phyloP scores from a whole-genome alignment of 176 grass and related monocot genomes.

The Carex scoparia region DNA sequence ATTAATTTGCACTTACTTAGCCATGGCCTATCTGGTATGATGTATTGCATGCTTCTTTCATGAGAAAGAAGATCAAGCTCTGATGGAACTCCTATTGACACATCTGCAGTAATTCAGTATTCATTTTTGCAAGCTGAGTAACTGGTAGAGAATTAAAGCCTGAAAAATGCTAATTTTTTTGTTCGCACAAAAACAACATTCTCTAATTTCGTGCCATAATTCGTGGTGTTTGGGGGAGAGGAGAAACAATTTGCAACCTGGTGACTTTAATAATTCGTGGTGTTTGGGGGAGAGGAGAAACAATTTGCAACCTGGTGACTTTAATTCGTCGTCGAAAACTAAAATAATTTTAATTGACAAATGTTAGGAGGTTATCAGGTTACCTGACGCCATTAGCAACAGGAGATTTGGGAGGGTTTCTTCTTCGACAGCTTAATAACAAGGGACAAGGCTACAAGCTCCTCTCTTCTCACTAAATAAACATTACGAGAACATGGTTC shows the following conservation, averaged over 20 bases:
- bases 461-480: not conserved
- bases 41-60: slow-evolving; percentile 48
- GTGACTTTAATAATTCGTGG: not conserved
- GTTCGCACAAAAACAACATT: not conserved
- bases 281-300: not conserved
- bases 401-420: not conserved
- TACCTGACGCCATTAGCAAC: slow-evolving; percentile 18
- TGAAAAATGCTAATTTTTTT: not conserved
- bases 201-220: not conserved
- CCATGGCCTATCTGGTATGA: slow-evolving; percentile 86
- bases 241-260: not conserved
- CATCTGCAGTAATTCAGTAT: slow-evolving; percentile 38
- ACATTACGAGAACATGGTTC: slow-evolving; percentile 3
- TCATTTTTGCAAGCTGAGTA: slow-evolving; percentile 18
- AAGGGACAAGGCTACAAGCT: not conserved
- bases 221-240: not conserved
- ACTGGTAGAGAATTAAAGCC: not conserved
- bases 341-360: not conserved
- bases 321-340: not conserved
- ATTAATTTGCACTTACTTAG: slow-evolving; percentile 55
- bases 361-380: not conserved
- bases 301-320: not conserved
- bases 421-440: slow-evolving; percentile 4
- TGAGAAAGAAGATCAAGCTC: slow-evolving; percentile 52
- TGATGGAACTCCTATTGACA: slow-evolving; percentile 47